phyloP scores from a whole-genome alignment of 2,329 filamentous ascomycete genomes.

The Elsinoe fawcettii region DNA sequence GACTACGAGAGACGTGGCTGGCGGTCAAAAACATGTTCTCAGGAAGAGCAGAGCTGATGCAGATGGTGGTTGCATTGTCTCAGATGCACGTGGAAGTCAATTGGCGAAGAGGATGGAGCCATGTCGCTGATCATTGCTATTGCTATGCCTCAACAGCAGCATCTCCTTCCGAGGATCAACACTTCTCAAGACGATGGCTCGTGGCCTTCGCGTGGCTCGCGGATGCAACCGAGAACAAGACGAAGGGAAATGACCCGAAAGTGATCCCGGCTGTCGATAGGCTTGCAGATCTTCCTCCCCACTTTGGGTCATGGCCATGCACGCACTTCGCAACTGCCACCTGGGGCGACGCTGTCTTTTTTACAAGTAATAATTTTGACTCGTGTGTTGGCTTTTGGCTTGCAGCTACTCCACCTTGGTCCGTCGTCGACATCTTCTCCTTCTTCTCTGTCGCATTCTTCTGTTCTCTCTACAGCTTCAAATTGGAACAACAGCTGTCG shows the following conservation, averaged over 20 bases:
- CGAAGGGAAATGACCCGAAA: not conserved
- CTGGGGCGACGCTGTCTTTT: too few relatives aligned
- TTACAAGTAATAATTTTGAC: too few relatives aligned
- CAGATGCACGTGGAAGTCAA: not conserved
- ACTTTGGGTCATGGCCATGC: not conserved
- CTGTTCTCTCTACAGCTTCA: not conserved
- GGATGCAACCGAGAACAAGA: not conserved
- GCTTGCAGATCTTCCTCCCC: not conserved
- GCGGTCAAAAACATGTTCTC: not conserved
- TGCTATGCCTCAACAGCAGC: not conserved
- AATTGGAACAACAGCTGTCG: not conserved
- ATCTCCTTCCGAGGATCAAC: not conserved
- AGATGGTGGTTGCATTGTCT: not conserved
- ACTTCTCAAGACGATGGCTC: not conserved
- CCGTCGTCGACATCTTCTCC: not conserved
- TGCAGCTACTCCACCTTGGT: slow-evolving; percentile 1
- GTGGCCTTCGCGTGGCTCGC: slow-evolving; percentile 1
- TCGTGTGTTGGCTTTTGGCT: not conserved
- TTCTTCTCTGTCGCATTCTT: not conserved
- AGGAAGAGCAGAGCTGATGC: not conserved
- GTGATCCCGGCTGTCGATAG: not conserved
- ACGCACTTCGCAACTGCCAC: not conserved
- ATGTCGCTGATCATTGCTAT: not conserved
- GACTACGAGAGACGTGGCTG: not conserved
- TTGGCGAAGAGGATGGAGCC: not conserved